A percentile compares a stretch with the other conserved stretches of the same genome.
Conservation (phyloP, 495 filamentous ascomycete genomes). For the Hyphodiscus hymeniophilus region DNA sequence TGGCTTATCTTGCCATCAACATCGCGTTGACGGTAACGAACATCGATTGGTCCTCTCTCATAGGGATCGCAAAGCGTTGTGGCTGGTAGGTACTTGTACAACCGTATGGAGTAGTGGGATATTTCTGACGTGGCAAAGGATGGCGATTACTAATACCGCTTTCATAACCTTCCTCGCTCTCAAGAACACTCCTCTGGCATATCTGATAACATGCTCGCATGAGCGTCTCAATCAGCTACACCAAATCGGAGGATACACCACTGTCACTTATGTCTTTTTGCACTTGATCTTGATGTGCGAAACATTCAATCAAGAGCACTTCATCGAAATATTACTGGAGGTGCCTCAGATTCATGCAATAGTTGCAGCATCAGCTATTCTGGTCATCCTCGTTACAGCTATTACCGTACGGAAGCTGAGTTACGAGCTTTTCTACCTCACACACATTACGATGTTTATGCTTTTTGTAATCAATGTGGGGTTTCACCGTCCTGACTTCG, state of each 20-base stretch:
- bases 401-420: slow-evolving; percentile 28
- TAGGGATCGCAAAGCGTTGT: slow-evolving; percentile 31
- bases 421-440: slow-evolving; percentile 53
- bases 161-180: slow-evolving; percentile 51
- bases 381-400: slow-evolving; percentile 30
- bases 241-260: slow-evolving; percentile 48
- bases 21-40: slow-evolving; percentile 38
- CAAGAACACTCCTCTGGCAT: slow-evolving; percentile 51
- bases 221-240: slow-evolving; percentile 54
- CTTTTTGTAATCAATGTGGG: slow-evolving; percentile 40
- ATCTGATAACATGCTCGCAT: slow-evolving; percentile 50
- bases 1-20: slow-evolving; percentile 43
- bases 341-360: slow-evolving; percentile 37
- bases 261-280: slow-evolving; percentile 34
- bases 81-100: slow-evolving; percentile 37
- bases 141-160: slow-evolving; percentile 42
- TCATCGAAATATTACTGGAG: slow-evolving; percentile 26
- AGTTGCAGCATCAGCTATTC: slow-evolving; percentile 38
- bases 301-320: slow-evolving; percentile 18
- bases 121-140: slow-evolving; percentile 30
- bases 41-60: slow-evolving; percentile 27
- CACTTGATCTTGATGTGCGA: slow-evolving; percentile 36
- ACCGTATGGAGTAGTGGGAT: neutral
- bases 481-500: slow-evolving; percentile 42
- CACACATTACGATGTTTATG: slow-evolving; percentile 43